phyloP scores from a whole-genome alignment of 1,284 basidiomycete genomes.

The Gymnopus androsaceus region DNA sequence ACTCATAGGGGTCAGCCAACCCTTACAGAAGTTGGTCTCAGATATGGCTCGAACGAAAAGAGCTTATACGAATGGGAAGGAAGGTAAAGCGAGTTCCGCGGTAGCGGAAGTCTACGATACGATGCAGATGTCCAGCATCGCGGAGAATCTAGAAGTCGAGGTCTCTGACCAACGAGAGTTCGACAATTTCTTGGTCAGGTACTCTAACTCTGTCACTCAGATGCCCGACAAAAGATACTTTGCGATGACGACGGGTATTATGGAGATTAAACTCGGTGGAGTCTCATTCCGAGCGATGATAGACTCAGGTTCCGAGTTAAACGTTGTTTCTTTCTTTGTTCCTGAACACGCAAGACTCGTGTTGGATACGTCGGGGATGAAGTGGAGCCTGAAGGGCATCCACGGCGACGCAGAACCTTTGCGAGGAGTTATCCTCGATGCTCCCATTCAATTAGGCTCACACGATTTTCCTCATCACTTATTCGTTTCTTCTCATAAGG shows the following conservation, averaged over 20 bases:
- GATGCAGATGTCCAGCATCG: no score
- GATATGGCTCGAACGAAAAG: background rate
- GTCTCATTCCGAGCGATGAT: constrained; percentile 17
- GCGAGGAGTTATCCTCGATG: constrained; percentile 25
- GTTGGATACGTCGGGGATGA: constrained; percentile 26
- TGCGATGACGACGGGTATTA: constrained; percentile 13
- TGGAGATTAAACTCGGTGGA: constrained; percentile 7
- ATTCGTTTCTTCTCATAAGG: constrained; percentile 22
- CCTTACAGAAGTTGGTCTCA: background rate
- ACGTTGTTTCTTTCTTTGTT: constrained; percentile 16
- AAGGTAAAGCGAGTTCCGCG: no score
- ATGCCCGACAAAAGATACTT: background rate
- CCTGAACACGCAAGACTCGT: constrained; percentile 14
- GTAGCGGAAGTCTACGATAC: background rate
- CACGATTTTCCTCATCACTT: constrained; percentile 31
- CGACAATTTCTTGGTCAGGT: background rate
- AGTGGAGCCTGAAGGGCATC: constrained; percentile 31
- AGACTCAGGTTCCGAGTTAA: constrained; percentile 28
- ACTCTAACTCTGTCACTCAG: background rate
- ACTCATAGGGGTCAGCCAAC: no score
- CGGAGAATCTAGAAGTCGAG: background rate
- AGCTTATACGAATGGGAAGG: background rate
- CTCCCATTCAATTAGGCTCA: constrained; percentile 22
- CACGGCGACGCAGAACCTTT: constrained; percentile 23
- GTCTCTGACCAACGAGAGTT: background rate